Base-by-base conservation (phyloP, 164 flowering plant genomes). In the Cinnamomum chago region DNA sequence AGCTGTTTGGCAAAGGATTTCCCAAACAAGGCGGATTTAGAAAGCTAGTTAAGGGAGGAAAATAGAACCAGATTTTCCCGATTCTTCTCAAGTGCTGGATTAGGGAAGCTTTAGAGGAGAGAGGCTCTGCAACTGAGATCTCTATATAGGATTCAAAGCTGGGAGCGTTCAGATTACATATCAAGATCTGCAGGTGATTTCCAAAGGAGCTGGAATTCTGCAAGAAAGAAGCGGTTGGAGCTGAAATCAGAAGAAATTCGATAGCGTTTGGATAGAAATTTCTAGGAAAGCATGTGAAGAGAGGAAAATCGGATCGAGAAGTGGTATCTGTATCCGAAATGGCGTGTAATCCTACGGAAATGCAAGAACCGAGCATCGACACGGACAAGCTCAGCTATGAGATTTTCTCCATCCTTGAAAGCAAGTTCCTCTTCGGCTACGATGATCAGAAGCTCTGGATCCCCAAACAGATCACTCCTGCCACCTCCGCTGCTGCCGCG, bases 301-400 rank as follows among this genome's bases (percentile, higher is more conserved):
- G 55, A 12, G n/a, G 7, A 30, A 18, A 23, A 51, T 50, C 47
- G 14, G 6, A 27, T 25, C 17, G 64, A 67, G 25, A 33, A 47
- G 27, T 4, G 25, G 7, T 28, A 20, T 30, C 18, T 14, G 5
- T 7, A 58, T 27, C 24, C 9, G 24, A 30, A 75, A 82, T 78
- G 81, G 82, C 76, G 15, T 58, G 74, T 58, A 70, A 58, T 67
- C 75, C 58, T 12, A 76, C 82, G 67, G 60, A 79, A 51, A 83
- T 87, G 88, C 88, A 84, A 47, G 97, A 88, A 68, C 94, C 97
- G 22, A 92, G 97, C 81, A 83, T 89, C 70, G 97, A 92, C 68
- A 85, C 90, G 25, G 94, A 92, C 67, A 92, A 90, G 77, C 86
- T 92, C 51, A 92, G 94, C 81, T 92, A 92, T 82, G 94, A 92